Conservation (phyloP, 192 early-diverging fungal genomes). For the Pilobolus umbonatus region DNA sequence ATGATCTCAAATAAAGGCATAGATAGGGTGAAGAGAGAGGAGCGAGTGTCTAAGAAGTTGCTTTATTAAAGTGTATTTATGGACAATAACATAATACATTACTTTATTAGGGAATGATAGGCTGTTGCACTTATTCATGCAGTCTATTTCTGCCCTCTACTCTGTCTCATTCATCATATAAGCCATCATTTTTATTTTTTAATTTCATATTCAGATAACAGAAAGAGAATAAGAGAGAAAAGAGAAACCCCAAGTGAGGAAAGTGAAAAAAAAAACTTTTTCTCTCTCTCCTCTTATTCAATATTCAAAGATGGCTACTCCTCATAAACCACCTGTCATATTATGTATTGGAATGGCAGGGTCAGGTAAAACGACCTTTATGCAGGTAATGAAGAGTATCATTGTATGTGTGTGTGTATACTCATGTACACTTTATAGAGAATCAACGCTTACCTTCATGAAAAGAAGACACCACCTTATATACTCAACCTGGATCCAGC, state of each 20-base stretch:
- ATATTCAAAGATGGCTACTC: too few relatives aligned
- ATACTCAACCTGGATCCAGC: conserved; percentile 95
- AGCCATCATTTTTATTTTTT: too few relatives aligned
- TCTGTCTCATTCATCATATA: too few relatives aligned
- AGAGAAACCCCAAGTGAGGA: too few relatives aligned
- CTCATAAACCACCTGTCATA: conserved; percentile 67
- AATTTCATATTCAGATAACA: too few relatives aligned
- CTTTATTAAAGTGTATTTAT: background rate
- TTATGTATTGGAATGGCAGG: conserved; percentile 97
- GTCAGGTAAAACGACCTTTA: conserved; percentile 92
- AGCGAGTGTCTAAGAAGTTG: background rate
- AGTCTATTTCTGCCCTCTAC: too few relatives aligned
- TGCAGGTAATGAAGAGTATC: conserved; percentile 63
- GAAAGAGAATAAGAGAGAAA: too few relatives aligned
- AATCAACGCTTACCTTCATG: conserved; percentile 82
- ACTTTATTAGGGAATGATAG: conserved; percentile 1
- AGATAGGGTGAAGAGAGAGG: background rate
- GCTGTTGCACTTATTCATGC: too few relatives aligned
- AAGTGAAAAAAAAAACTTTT: too few relatives aligned
- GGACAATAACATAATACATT: background rate
- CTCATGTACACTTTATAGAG: conserved; percentile 43
- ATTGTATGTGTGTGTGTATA: background rate
- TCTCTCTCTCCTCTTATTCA: too few relatives aligned
- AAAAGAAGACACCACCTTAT: conserved; percentile 73
- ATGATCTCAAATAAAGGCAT: background rate